Evolutionary conservation across 352 stramenopile genomes (phyloP).

Genomic region (Phytophthora pistaciae): DNA sequence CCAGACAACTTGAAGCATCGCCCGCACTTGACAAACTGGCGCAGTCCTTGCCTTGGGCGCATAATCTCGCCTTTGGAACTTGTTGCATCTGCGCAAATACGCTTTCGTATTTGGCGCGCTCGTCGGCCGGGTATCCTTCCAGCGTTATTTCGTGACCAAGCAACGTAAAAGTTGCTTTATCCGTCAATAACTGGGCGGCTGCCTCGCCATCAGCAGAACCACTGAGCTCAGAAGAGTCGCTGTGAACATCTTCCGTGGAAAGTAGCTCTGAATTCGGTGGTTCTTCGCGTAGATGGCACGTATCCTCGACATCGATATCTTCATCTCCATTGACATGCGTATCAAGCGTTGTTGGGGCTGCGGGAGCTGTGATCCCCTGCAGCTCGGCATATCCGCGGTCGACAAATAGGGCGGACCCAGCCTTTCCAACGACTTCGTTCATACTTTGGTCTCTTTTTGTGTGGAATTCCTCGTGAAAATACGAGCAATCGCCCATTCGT

Average conservation of each 20-base stretch:
- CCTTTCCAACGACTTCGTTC: not conserved
- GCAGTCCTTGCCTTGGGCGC: not conserved
- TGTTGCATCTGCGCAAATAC: constrained; percentile 1
- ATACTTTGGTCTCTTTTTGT: not conserved
- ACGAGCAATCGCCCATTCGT: not conserved
- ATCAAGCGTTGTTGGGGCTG: no score
- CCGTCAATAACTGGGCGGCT: no score
- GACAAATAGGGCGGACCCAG: not conserved
- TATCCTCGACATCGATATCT: no score
- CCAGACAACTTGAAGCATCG: not conserved
- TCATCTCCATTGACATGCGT: no score
- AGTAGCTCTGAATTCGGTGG: no score
- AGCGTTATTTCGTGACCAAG: not conserved
- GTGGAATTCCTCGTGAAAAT: not conserved
- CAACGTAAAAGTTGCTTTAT: not conserved
- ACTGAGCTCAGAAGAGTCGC: no score
- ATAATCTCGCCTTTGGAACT: not conserved
- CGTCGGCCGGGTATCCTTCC: not conserved
- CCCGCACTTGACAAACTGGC: not conserved
- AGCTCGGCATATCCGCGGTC: not conserved
- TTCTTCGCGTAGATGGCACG: no score
- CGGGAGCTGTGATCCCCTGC: no score
- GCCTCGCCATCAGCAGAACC: no score
- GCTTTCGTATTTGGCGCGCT: not conserved
- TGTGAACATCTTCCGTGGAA: no score